phyloP scores from a whole-genome alignment of 306 rosid genomes.

The Vachellia pachyceras region DNA sequence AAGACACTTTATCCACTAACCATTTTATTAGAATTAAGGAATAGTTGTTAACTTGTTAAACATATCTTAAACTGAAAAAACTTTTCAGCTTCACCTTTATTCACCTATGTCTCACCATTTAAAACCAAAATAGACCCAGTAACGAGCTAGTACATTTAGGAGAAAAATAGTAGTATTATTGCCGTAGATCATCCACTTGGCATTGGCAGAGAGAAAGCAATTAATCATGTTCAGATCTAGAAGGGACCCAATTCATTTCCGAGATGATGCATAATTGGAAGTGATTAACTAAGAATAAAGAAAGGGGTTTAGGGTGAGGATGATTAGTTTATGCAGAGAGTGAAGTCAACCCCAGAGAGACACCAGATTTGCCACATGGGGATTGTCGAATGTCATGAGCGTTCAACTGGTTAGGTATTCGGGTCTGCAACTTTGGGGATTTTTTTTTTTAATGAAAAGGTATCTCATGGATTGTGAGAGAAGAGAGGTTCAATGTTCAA shows the following conservation, averaged over 20 bases:
- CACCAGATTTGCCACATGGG: slow-evolving; percentile 58
- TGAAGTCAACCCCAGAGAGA: slow-evolving; percentile 53
- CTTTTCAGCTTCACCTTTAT: too few species aligned
- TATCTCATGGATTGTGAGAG: background rate
- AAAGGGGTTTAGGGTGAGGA: background rate
- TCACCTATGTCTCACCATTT: too few species aligned
- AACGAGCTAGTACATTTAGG: too few species aligned
- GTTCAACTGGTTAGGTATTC: slow-evolving; percentile 26
- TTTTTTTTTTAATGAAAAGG: background rate
- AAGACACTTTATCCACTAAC: too few species aligned
- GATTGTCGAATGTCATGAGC: slow-evolving; percentile 39
- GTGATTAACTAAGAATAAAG: background rate
- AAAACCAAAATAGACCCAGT: too few species aligned
- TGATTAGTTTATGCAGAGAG: slow-evolving; percentile 27
- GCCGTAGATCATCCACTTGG: too few species aligned
- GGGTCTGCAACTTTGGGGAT: background rate
- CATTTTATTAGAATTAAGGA: too few species aligned
- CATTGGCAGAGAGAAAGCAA: background rate
- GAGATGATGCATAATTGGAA: background rate
- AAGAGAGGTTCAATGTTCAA: slow-evolving; percentile 12
- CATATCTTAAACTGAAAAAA: too few species aligned
- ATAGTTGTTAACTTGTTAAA: too few species aligned
- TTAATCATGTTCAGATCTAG: background rate
- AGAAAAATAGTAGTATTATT: too few species aligned
- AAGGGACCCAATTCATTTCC: background rate